Base-by-base conservation (phyloP, 169 alveolate genomes). In the Plasmodium reichenowi region DNA sequence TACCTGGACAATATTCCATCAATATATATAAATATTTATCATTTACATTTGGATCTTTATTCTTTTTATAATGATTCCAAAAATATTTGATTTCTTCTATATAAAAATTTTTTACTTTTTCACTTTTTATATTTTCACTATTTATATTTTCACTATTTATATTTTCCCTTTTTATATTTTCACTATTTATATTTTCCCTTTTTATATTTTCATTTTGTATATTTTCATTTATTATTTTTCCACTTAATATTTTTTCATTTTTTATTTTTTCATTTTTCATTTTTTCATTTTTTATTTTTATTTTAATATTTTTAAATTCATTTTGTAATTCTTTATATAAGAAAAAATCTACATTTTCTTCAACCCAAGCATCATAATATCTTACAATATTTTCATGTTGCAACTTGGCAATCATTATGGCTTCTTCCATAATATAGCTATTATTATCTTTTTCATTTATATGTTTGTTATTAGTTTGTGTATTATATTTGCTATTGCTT, bases 1-100 rank as follows among this genome's bases (percentile, higher is more conserved):
- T 93, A 48, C 95, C 97, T 26, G 96, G 95, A 56, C 97, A 95
- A 89, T 95, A 95, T 70, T 95, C 97, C 97, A 95, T 95, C 67
- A 94, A 85, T 59, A 95, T 95, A 73, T 76, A 95, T 66, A 95
- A 88, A 76, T 94, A 95, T 88, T 93, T 95, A 22, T 83, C 89
- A 38, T 94, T 93, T 50, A 76, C 78, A 62, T 73, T 88, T 8
- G 38, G 78, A 15, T 78, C 75, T 3, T 67, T 45, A 80, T 62
- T 91, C 38, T 72, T 70, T 67, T 92, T 70, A 29, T 68, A 62
- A 32, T 52, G 68, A 9, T 60, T 74, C 48, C 85, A 64, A 17
- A 70, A 45, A 17, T 68, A 38, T 20, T 54, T 62, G 68, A 83
- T 83, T 83, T 83, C 91, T 68, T 83, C 86, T 50, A 83, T 70